Evolutionary conservation across 2,329 filamentous ascomycete genomes (phyloP).

Genomic region (Salinomyces thailandicus): DNA sequence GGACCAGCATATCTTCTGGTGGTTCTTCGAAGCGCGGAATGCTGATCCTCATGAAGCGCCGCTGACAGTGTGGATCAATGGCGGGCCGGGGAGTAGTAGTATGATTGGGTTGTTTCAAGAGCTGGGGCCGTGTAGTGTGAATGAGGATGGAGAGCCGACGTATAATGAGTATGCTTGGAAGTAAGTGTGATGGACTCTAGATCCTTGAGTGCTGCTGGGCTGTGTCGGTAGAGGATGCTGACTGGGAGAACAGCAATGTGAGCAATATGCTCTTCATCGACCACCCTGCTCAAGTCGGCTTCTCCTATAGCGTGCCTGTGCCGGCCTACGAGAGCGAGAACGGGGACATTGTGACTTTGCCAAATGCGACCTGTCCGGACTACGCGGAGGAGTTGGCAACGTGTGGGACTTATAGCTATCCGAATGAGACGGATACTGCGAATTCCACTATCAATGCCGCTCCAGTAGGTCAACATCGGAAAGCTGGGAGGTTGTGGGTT

Average conservation of each 20-base stretch:
- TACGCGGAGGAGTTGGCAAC: conserved; percentile 14
- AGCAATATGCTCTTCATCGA: conserved; percentile 61
- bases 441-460: conserved; percentile 45
- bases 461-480: conserved; percentile 26
- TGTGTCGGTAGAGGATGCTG: neutral
- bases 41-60: conserved; percentile 41
- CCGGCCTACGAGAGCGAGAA: conserved; percentile 14
- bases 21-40: conserved; percentile 47
- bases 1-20: conserved; percentile 44
- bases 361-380: conserved; percentile 13
- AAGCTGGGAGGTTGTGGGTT: too few relatives aligned
- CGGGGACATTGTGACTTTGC: conserved; percentile 26
- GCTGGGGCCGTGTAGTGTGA: conserved; percentile 28
- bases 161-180: conserved; percentile 56
- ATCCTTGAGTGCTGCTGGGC: neutral
- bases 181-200: conserved; percentile 4
- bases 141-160: conserved; percentile 14
- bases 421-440: conserved; percentile 40
- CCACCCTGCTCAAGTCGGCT: conserved; percentile 49
- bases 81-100: conserved; percentile 48
- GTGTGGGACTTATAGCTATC: conserved; percentile 48
- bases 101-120: conserved; percentile 48
- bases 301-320: conserved; percentile 40
- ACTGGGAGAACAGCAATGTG: conserved; percentile 29
- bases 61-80: conserved; percentile 51